A percentile compares a stretch with the other conserved stretches of the same genome.
These are phyloP conservation scores for Umbilicus rupestris DNA, from an alignment of 164 flowering plant genomes.

Conservation along the genomic window DNA sequence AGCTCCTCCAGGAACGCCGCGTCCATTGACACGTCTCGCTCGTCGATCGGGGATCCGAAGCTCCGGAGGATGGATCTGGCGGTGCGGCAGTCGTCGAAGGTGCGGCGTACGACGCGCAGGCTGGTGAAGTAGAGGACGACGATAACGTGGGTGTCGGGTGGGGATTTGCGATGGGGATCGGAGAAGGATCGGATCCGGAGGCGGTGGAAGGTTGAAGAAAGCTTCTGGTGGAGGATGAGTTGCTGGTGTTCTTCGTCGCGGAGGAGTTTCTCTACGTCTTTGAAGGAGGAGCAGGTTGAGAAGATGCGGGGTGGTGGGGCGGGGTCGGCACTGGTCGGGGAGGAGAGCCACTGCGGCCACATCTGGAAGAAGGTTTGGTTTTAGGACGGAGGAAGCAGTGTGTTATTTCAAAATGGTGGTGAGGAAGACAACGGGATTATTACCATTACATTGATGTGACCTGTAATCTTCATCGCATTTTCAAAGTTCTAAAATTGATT, in stretches of 20 bases:
- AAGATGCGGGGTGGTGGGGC: constrained; percentile 16
- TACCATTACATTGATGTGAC: too few species aligned
- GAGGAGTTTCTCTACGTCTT: constrained; percentile 45
- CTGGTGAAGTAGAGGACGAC: constrained; percentile 59
- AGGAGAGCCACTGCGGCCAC: constrained; percentile 44
- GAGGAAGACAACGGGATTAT: too few species aligned
- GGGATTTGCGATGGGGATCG: too few species aligned
- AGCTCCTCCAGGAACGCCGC: constrained; percentile 35
- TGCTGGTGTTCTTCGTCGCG: constrained; percentile 15
- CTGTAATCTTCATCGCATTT: too few species aligned
- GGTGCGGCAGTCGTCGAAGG: constrained; percentile 59
- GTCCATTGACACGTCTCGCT: constrained; percentile 70
- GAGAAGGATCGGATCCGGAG: constrained; percentile 38
- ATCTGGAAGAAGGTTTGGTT: constrained; percentile 10
- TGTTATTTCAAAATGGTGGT: too few species aligned
- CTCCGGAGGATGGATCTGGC: constrained; percentile 49
- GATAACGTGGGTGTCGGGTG: constrained; percentile 21
- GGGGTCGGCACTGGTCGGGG: constrained; percentile 16
- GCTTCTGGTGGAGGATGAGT: too few species aligned
- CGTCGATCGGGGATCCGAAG: constrained; percentile 50
- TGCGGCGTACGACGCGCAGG: constrained; percentile 56
- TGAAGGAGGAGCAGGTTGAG: constrained; percentile 43
- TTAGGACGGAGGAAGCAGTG: too few species aligned
- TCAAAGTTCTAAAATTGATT: too few species aligned
- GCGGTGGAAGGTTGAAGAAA: constrained; percentile 33